Percentiles rank a stretch among this genome's conserved stretches.
phyloP scores from a whole-genome alignment of 768 basidiomycete species.

The Lactarius sanguifluus region DNA sequence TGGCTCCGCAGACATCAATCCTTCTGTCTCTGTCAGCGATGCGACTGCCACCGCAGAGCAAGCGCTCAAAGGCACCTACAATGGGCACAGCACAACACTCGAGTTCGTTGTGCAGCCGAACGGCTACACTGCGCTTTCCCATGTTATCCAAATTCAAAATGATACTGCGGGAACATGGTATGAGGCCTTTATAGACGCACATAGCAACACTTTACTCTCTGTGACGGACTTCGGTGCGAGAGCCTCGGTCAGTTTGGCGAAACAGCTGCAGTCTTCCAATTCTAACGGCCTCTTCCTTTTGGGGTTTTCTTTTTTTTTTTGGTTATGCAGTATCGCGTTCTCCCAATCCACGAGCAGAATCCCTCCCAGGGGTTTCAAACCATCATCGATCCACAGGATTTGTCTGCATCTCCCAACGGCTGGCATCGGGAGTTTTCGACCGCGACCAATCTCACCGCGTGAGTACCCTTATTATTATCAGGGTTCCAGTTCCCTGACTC shows the following conservation, averaged over 20 bases:
- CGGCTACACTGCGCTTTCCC: slow-evolving; percentile 41
- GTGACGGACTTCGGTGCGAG: slow-evolving; percentile 53
- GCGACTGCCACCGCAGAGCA: slow-evolving; percentile 43
- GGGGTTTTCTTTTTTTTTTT: slow-evolving; percentile 27
- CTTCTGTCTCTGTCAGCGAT: slow-evolving; percentile 38
- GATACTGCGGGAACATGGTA: slow-evolving; percentile 48
- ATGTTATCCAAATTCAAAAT: slow-evolving; percentile 47
- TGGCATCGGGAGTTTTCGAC: slow-evolving; percentile 49
- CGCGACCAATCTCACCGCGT: slow-evolving; percentile 37
- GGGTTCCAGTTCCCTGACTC: neutral
- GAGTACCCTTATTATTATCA: neutral
- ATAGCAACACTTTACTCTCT: slow-evolving; percentile 49
- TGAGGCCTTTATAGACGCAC: slow-evolving; percentile 60
- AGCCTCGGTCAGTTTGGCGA: slow-evolving; percentile 40
- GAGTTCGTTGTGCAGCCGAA: slow-evolving; percentile 45
- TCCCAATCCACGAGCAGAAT: slow-evolving; percentile 46
- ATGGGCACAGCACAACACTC: slow-evolving; percentile 40
- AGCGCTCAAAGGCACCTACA: slow-evolving; percentile 42
- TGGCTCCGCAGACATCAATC: slow-evolving; percentile 37
- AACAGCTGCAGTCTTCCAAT: neutral
- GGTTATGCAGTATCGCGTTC: slow-evolving; percentile 43
- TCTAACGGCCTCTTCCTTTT: neutral
- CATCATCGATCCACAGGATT: slow-evolving; percentile 54
- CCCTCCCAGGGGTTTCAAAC: slow-evolving; percentile 51
- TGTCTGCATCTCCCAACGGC: slow-evolving; percentile 55